phyloP scores from a whole-genome alignment of 2,329 filamentous ascomycete genomes.

The Colletotrichum sp. region DNA sequence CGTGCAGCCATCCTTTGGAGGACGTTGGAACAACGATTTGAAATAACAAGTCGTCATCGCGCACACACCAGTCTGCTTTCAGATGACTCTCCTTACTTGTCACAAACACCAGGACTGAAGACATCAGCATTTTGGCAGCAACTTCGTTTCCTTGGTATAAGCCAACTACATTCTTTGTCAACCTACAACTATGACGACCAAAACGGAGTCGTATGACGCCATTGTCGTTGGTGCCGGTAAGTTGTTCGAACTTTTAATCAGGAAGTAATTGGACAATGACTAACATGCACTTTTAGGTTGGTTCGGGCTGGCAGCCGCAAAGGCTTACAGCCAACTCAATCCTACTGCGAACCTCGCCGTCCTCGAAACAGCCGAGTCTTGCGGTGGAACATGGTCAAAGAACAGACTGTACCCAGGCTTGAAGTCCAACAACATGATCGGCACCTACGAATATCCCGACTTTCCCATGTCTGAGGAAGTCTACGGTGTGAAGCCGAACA shows the following conservation, averaged over 20 bases:
- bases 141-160: neutral
- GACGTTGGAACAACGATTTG: neutral
- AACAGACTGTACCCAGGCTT: conserved; percentile 65
- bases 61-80: neutral
- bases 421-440: conserved; percentile 68
- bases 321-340: conserved; percentile 55
- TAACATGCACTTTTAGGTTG: conserved; percentile 27
- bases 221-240: conserved; percentile 20
- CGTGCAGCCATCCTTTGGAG: neutral
- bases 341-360: conserved; percentile 51
- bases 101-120: neutral
- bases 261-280: conserved; percentile 30
- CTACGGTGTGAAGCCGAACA: conserved; percentile 40
- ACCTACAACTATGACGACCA: neutral
- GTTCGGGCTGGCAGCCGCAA: conserved; percentile 57
- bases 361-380: conserved; percentile 53
- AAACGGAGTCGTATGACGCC: neutral
- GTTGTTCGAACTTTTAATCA: neutral
- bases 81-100: neutral
- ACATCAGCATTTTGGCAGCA: neutral
- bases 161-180: neutral
- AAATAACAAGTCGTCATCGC: neutral
- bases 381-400: conserved; percentile 67
- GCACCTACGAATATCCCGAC: conserved; percentile 68
- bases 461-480: conserved; percentile 61